Base-by-base conservation (phyloP, 192 early-diverging fungal species). In the Haplosporangium gracile region DNA sequence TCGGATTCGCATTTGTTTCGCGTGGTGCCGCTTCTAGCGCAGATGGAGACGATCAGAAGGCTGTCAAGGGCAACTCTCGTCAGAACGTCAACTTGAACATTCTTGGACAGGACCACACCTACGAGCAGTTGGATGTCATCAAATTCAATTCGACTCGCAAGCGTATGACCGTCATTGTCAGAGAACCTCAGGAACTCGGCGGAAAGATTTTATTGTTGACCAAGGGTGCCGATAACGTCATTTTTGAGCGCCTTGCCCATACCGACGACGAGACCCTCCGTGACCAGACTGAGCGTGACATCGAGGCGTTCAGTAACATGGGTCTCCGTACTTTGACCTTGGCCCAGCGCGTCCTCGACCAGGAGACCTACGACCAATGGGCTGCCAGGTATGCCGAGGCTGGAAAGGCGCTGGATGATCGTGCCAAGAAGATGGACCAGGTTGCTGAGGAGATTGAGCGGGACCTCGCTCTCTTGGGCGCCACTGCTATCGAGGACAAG, bases 101-200 rank as follows among this genome's bases (percentile, higher is more conserved):
- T 36, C 88, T 96, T n/a, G 96, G 96, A 16, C 88, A 92, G 60
- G 81, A 85, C 63, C 76, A 89, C 55, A 88, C 91, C 47, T 99
- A 95, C 89, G 96, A 94, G 78, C 89, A 97, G 36, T 82, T 99
- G 73, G 91, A 97, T 82, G 93, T 97, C 34, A 92, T 99, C 77
- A 97, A 97, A 85, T 99, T 99, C 89, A 96, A 97, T 89, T 97
- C 96, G 4, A 97, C 97, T 32, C 92, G 98, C 72, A 99, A 99
- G 87, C 92, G 98, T 63, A 99, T 99, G 98, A 95, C 94, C 51
- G 93, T 95, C 2, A 95, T 99, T 53, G 88, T 96, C 72, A 88
- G 93, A 68, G 90, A 96, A 13, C 97, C 97, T 0, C 88, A 89
- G 16, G 92, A 93, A 32, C 88, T 93, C 84, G 93, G 94, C 73